Conservation (phyloP, 768 basidiomycete genomes). For the Tephrocybe sp. region DNA sequence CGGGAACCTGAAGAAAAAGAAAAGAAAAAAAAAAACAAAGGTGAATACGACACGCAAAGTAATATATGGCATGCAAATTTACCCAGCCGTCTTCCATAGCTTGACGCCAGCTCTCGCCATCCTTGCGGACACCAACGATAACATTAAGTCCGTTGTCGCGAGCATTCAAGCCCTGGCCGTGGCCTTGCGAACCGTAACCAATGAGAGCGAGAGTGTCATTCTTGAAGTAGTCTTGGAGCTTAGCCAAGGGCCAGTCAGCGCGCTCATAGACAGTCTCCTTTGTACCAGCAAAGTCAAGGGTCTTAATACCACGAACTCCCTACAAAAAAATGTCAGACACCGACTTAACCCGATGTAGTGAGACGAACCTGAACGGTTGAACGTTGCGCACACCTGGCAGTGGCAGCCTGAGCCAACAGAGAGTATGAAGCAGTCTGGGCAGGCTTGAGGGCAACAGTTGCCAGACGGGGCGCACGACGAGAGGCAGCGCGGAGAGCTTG, state of each 20-base stretch:
- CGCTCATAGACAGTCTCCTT: conserved; percentile 95
- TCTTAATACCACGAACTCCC: conserved; percentile 82
- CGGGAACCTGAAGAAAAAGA: conserved; percentile 65
- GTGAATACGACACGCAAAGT: not conserved
- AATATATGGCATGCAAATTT: conserved; percentile 6
- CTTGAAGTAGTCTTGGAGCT: conserved; percentile 99
- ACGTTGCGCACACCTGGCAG: conserved; percentile 34
- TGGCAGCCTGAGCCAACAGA: conserved; percentile 51
- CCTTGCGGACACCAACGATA: conserved; percentile 96
- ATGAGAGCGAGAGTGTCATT: conserved; percentile 99
- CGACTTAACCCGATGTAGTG: conserved; percentile 1
- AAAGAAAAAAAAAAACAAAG: not conserved
- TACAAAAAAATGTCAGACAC: conserved; percentile 22
- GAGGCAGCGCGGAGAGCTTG: conserved; percentile 62
- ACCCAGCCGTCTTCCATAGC: conserved; percentile 97
- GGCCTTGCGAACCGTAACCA: conserved; percentile 98
- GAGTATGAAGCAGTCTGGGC: conserved; percentile 66
- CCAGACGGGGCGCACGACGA: conserved; percentile 60
- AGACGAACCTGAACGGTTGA: conserved; percentile 31
- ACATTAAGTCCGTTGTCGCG: conserved; percentile 99
- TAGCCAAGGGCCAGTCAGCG: conserved; percentile 95
- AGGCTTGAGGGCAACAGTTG: conserved; percentile 36
- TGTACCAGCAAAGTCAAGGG: conserved; percentile 94
- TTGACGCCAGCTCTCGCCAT: conserved; percentile 95
- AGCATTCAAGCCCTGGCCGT: conserved; percentile 98